Conservation (phyloP, 169 alveolate genomes). For the Eimeria acervulina region DNA sequence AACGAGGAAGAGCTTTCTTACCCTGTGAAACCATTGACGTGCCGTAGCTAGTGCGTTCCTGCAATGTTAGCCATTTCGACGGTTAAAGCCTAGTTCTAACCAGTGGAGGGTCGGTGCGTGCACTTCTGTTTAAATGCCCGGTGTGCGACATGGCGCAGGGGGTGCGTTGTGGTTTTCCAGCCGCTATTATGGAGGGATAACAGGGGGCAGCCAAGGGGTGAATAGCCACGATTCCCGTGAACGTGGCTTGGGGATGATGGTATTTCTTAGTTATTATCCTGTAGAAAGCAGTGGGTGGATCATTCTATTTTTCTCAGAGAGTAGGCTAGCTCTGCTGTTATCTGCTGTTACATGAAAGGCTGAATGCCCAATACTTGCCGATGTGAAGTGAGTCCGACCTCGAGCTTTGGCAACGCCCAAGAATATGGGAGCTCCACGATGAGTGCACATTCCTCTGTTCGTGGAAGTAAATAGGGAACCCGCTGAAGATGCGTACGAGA, state of each 20-base stretch:
- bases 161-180: neutral
- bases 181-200: neutral
- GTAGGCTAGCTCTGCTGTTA: no score
- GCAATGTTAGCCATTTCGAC: no score
- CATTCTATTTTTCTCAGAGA: neutral
- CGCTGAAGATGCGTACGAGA: no score
- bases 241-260: neutral
- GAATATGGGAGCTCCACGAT: no score
- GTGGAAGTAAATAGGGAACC: no score
- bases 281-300: neutral
- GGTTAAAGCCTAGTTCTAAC: no score
- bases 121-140: neutral
- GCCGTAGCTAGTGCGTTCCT: no score
- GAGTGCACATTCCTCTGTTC: no score
- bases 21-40: no score
- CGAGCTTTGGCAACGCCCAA: no score
- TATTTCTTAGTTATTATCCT: no score
- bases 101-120: neutral
- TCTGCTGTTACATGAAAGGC: neutral
- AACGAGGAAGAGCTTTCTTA: no score
- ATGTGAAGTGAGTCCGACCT: neutral
- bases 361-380: neutral
- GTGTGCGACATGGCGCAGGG: neutral
- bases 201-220: neutral
- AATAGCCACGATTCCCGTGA: neutral